A percentile compares a stretch with the other conserved stretches of the same genome.
Evolutionary conservation across 108 stramenopile genomes (phyloP).

Genomic region (Nitzschia palea): DNA sequence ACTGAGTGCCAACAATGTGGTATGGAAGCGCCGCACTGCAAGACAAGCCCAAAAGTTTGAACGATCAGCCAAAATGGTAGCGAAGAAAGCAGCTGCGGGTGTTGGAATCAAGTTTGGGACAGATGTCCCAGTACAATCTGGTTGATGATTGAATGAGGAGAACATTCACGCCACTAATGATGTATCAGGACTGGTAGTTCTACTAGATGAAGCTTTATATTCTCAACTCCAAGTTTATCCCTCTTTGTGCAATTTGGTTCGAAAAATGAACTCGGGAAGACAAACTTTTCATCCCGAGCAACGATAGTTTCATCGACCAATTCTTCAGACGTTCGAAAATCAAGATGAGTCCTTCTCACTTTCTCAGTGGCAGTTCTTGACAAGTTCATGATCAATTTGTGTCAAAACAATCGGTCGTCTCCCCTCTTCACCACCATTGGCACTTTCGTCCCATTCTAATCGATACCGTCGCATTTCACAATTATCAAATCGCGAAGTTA

Average conservation of each 20-base stretch:
- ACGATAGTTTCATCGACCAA: too few species aligned
- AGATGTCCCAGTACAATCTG: not conserved
- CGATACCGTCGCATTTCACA: constrained; percentile 74
- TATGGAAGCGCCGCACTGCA: constrained; percentile 36
- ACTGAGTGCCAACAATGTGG: constrained; percentile 25
- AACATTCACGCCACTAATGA: not conserved
- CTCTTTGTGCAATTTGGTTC: not conserved
- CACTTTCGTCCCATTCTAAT: constrained; percentile 23
- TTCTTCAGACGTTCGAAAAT: too few species aligned
- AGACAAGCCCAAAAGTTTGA: constrained; percentile 30
- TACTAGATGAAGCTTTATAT: too few species aligned
- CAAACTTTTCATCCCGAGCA: too few species aligned
- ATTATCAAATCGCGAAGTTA: constrained; percentile 69
- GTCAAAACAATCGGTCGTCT: constrained; percentile 19
- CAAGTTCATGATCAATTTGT: constrained; percentile 16
- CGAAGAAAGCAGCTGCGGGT: constrained; percentile 23
- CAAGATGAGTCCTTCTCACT: too few species aligned
- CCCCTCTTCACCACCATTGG: not conserved
- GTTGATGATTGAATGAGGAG: not conserved
- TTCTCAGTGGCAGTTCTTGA: not conserved
- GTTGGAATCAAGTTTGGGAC: constrained; percentile 17
- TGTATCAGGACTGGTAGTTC: not conserved
- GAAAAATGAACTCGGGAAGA: too few species aligned
- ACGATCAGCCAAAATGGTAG: constrained; percentile 22
- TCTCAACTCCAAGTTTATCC: not conserved